Evolutionary conservation across 805 yeast species (phyloP), one percentile per base, ranked within the genome.

Genomic region (Candida boleticola): DNA sequence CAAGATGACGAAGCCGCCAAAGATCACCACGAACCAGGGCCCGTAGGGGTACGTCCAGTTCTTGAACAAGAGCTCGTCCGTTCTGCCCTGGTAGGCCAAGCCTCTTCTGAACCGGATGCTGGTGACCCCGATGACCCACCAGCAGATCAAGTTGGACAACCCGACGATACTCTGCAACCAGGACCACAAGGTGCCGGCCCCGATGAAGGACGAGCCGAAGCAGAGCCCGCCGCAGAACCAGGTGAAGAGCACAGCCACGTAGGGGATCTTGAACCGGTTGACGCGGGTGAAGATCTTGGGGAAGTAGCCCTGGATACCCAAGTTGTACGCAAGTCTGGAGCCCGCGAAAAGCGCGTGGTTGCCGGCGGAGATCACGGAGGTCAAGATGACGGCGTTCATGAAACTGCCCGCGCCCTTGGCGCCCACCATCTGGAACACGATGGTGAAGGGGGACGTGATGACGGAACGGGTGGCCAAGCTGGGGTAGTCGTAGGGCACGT

Each of bases 201-300:
- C 77, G 42, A 75, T 68, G 49, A 75, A 76, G 1, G 82, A 76
- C 3, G 82, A 73, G 1, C 80, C 85, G 51, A 80, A 80, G 54
- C 82, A 78, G 36, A 79, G 60, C 0, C 82, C 83, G 33, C 83
- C 79, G 25, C 72, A 63, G 3, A 72, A 52, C 76, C 80, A 77
- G 20, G 84, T 79, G 23, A 68, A 52, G 2, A 66, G 35, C 1
- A 76, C 79, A 0, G 78, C 76, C 16, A 75, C 74, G 47, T 73
- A 74, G 14, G 81, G 81, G 14, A 70, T 66, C 41, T 70, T 62
- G 51, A 55, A 71, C 18, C 77, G 54, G 48, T 73, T 75, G 14
- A 61, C 60, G 41, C 55, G 51, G 13, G 76, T 66, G 42, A 76
- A 67, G 26, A 72, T 36, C 47, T 64, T 65, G 26, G 77, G 77